phyloP scores from a whole-genome alignment of 495 filamentous ascomycete genomes.

The Chaetomidium leptoderma region DNA sequence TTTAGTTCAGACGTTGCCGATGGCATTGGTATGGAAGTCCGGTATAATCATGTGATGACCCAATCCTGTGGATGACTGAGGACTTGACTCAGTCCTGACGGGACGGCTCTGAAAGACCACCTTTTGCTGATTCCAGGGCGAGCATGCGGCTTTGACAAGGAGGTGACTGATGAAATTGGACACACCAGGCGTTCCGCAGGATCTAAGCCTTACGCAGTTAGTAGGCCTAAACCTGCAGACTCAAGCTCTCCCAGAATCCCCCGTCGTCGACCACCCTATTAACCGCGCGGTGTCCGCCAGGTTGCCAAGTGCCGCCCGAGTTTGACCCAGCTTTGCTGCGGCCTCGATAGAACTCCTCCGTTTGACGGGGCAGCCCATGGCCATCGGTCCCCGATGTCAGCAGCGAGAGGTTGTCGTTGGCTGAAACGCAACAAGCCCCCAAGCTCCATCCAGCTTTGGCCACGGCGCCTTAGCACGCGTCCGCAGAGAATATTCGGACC shows the following conservation, averaged over 20 bases:
- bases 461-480: background rate
- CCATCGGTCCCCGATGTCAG: background rate
- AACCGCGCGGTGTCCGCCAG: slow-evolving; percentile 29
- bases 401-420: slow-evolving; percentile 10
- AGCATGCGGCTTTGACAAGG: slow-evolving; percentile 5
- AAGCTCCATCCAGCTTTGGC: background rate
- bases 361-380: slow-evolving; percentile 19
- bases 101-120: background rate
- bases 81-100: too few relatives aligned
- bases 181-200: slow-evolving; percentile 36
- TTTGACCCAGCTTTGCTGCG: slow-evolving; percentile 22
- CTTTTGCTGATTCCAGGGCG: background rate
- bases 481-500: too few relatives aligned
- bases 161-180: slow-evolving; percentile 24
- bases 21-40: background rate
- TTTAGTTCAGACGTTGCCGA: background rate
- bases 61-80: too few relatives aligned
- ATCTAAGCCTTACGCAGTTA: slow-evolving; percentile 24
- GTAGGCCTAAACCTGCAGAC: too few relatives aligned
- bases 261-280: slow-evolving; percentile 32
- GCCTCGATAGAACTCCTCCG: slow-evolving; percentile 18
- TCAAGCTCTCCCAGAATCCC: slow-evolving; percentile 18
- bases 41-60: too few relatives aligned
- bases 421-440: slow-evolving; percentile 28
- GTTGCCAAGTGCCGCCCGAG: slow-evolving; percentile 4